These are phyloP conservation scores for Fusarium armeniacum DNA, from an alignment of 2,329 filamentous ascomycete species.

Conservation along the genomic window DNA sequence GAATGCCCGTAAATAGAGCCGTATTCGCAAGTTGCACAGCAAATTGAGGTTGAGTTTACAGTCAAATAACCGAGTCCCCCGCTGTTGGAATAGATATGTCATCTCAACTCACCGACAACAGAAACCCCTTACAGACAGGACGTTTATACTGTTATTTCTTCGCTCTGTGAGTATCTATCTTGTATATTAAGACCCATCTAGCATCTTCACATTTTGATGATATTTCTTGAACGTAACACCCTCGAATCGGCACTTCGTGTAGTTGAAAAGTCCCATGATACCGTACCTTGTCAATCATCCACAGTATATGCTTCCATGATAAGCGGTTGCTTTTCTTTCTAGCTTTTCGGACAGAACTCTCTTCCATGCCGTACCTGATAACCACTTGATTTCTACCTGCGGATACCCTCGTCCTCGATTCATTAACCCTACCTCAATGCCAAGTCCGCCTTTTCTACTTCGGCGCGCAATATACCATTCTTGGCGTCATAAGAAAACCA, in stretches of 20 bases:
- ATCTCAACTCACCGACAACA: not conserved
- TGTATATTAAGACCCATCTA: constrained; percentile 52
- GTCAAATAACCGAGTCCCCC: constrained; percentile 30
- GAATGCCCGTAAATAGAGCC: constrained; percentile 17
- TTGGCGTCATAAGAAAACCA: too few species aligned
- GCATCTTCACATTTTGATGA: constrained; percentile 58
- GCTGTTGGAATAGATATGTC: constrained; percentile 35
- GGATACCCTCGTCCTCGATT: too few species aligned
- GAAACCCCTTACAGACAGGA: constrained; percentile 64
- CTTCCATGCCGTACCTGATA: too few species aligned
- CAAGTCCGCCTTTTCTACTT: too few species aligned
- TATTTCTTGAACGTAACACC: constrained; percentile 58
- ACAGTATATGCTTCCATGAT: constrained; percentile 33
- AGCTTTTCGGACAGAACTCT: too few species aligned
- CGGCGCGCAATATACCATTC: too few species aligned
- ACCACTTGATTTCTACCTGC: too few species aligned
- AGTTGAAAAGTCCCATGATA: constrained; percentile 60
- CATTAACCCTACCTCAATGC: too few species aligned
- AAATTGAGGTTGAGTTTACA: constrained; percentile 27
- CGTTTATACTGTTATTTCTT: constrained; percentile 59
- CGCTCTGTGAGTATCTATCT: constrained; percentile 55
- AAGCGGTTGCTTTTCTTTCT: too few species aligned
- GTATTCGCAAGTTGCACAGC: constrained; percentile 19
- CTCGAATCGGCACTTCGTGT: constrained; percentile 56
- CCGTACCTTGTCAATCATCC: constrained; percentile 58